A percentile compares a stretch with the other conserved stretches of the same genome.
phyloP scores from a whole-genome alignment of 2,329 filamentous ascomycete genomes.

The Ceratocystis eucalypticola region DNA sequence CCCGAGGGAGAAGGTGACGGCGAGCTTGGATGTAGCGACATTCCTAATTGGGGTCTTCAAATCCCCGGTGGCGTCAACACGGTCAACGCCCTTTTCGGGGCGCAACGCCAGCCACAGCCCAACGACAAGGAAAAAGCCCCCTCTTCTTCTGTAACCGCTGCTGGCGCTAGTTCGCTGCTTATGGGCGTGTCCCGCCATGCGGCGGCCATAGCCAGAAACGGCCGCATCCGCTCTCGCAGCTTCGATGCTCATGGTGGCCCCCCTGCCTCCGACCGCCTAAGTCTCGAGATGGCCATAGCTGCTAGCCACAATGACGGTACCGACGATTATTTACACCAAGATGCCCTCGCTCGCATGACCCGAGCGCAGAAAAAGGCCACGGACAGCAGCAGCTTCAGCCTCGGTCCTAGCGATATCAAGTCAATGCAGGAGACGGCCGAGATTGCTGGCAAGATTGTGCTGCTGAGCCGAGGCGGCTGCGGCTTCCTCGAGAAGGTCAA shows the following conservation, averaged over 20 bases:
- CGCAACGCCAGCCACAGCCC: neutral
- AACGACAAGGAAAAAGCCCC: neutral
- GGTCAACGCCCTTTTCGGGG: conserved; percentile 5
- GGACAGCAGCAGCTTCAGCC: conserved; percentile 34
- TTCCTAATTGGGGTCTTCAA: conserved; percentile 64
- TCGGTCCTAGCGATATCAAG: conserved; percentile 65
- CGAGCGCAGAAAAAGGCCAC: conserved; percentile 27
- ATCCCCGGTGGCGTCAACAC: conserved; percentile 26
- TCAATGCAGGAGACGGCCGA: conserved; percentile 83
- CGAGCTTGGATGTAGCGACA: conserved; percentile 88
- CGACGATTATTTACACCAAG: conserved; percentile 66
- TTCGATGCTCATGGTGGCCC: neutral
- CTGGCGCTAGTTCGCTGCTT: neutral
- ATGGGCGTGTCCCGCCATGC: neutral
- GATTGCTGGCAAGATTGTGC: conserved; percentile 81
- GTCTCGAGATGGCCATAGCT: neutral
- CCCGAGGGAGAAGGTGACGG: conserved; percentile 55
- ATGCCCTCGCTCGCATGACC: conserved; percentile 24
- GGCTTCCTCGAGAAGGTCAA: conserved; percentile 95
- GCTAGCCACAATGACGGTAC: conserved; percentile 52
- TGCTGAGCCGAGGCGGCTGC: conserved; percentile 84
- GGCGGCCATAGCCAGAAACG: neutral
- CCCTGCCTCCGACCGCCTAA: neutral
- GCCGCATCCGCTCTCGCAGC: neutral
- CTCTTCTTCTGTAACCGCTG: neutral